phyloP scores from a whole-genome alignment of 2,329 filamentous ascomycete genomes.

The Cercospora berteroae region DNA sequence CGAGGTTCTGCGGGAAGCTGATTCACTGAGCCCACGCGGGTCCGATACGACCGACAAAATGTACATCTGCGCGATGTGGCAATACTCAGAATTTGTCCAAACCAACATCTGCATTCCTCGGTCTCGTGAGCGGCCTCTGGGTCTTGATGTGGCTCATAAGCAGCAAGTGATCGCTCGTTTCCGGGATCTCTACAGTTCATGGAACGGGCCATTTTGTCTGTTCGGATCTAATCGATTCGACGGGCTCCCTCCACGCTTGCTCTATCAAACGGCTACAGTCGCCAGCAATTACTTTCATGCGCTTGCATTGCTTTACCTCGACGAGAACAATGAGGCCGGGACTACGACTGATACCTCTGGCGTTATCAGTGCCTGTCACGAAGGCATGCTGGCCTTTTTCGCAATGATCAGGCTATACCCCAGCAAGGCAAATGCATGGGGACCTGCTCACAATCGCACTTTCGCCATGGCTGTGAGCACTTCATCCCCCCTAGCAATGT shows the following conservation, averaged over 20 bases:
- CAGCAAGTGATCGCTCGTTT: not conserved
- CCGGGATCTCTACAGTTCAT: not conserved
- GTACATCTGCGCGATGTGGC: not conserved
- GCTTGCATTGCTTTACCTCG: not conserved
- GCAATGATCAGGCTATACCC: too few relatives aligned
- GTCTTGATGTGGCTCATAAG: not conserved
- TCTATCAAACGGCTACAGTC: not conserved
- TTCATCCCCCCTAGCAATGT: too few relatives aligned
- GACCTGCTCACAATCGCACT: not conserved
- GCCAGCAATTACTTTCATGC: not conserved
- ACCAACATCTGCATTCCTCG: not conserved
- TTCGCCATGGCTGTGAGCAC: not conserved
- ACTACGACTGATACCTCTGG: not conserved
- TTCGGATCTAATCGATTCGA: not conserved
- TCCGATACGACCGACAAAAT: not conserved
- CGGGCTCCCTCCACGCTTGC: not conserved
- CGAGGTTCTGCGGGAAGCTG: not conserved
- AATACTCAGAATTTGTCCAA: not conserved
- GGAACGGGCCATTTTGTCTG: not conserved
- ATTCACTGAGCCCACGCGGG: not conserved
- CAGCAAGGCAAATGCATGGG: not conserved
- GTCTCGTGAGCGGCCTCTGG: not conserved
- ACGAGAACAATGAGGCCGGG: not conserved
- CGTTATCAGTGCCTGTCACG: not conserved
- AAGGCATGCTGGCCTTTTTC: not conserved